Percentiles rank a stretch among this genome's conserved stretches.
Conservation (phyloP, 2,329 filamentous ascomycete species). For the Tricladium varicosporioides region DNA sequence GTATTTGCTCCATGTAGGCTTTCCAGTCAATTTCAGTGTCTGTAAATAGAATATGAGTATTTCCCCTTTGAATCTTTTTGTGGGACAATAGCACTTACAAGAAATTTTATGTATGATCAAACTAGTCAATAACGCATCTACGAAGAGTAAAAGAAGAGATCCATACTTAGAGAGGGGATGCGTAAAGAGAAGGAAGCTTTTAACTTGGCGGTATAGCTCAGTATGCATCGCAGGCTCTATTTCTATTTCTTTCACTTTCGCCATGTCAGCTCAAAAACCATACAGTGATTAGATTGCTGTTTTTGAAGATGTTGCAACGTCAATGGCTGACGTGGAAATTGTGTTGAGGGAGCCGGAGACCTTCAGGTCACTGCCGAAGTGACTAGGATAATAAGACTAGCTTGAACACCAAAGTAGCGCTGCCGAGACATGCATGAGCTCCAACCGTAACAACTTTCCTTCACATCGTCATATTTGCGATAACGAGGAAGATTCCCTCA, state of each 20-base stretch:
- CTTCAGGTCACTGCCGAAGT: not conserved
- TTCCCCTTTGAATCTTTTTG: not conserved
- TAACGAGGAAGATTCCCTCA: not conserved
- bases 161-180: slow-evolving; percentile 31
- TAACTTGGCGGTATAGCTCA: slow-evolving; percentile 21
- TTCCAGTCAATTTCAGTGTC: slow-evolving; percentile 99
- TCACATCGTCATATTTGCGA: not conserved
- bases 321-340: not conserved
- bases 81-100: slow-evolving; percentile 21
- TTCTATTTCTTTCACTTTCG: slow-evolving; percentile 7
- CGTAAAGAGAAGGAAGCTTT: slow-evolving; percentile 25
- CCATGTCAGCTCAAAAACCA: not conserved
- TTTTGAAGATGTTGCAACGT: not conserved
- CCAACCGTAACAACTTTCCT: not conserved
- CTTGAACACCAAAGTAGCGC: too few species aligned
- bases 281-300: too few species aligned
- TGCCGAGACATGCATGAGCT: slow-evolving; percentile 1
- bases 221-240: slow-evolving; percentile 9
- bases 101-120: slow-evolving; percentile 30
- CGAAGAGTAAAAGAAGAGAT: slow-evolving; percentile 23
- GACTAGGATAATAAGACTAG: too few species aligned
- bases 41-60: slow-evolving; percentile 32
- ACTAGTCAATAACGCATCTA: slow-evolving; percentile 30
- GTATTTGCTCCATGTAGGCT: slow-evolving; percentile 93
- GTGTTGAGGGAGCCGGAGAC: not conserved